Evolutionary conservation across 2,329 filamentous ascomycete genomes (phyloP), one percentile per base, ranked within the genome.

Genomic region (Ceratocystis ficicola): DNA sequence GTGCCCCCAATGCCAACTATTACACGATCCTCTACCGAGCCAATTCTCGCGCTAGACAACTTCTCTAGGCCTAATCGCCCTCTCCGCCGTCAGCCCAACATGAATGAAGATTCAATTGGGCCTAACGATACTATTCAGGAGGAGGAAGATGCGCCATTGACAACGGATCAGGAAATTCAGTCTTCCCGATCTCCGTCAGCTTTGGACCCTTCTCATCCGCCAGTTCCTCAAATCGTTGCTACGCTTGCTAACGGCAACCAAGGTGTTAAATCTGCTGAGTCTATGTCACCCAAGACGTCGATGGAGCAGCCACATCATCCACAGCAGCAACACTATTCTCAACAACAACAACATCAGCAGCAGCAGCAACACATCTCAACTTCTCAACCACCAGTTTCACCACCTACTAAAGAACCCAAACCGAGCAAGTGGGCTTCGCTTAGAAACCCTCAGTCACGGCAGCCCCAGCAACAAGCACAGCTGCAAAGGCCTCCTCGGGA

Each of bases 1-100:
- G 70, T 70, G 63, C 68, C 71, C 32, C 68, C 72, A 15, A 70
- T 75, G 61, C 76, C 77, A 66, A 74, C 77, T 22, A 75, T 90
- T 44, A 77, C 79, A 5, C 81, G 85, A 69, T 83, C 88, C 0
- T 83, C 87, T 71, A 89, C 89, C 3, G 89, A 93, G 71, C 86
- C 89, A 2, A 75, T 78, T 7, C 73, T 77, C 5, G 44, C 64
- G 17, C 30, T 61, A 5, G 83, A 82, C 68, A 87, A 86, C 70
- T 86, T 84, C 71, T 88, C 86, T 10, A 78, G 84, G 7, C 84
- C 86, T 8, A 77, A 76, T 10, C 73, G 77, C 65, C 75, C 79
- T 44, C 75, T 80, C 25, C 74, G 80, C 66, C 74, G 78, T 68
- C 77, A 80, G 69, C 78, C 80, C 64, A 78, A 78, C 50, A 80